Percentiles rank a stretch among this genome's conserved stretches.
phyloP scores from a whole-genome alignment of 1,284 basidiomycete genomes.

The Tilletia walkeri region DNA sequence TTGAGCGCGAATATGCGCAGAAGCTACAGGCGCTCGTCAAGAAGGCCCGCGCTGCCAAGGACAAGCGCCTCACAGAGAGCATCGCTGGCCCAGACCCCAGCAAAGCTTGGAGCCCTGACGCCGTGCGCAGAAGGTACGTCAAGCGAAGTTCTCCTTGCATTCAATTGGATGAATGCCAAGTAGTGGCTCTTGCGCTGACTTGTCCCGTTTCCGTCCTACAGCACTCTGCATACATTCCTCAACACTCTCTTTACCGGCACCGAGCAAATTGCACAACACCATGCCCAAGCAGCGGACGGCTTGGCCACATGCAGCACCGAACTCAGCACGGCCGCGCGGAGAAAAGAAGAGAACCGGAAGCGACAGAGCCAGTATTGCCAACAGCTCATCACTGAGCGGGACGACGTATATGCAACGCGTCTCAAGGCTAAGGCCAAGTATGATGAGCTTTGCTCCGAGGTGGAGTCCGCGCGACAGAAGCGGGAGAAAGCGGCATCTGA shows the following conservation, averaged over 20 bases:
- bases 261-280: constrained; percentile 26
- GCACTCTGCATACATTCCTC: constrained; percentile 25
- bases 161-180: background rate
- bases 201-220: background rate
- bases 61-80: constrained; percentile 31
- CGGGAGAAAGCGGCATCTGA: constrained; percentile 35
- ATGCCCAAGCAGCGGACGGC: constrained; percentile 24
- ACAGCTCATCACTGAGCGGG: constrained; percentile 37
- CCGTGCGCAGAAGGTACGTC: constrained; percentile 19
- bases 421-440: constrained; percentile 41
- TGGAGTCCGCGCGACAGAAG: constrained; percentile 37
- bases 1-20: constrained; percentile 40
- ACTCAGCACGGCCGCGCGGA: constrained; percentile 25
- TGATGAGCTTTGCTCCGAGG: constrained; percentile 40
- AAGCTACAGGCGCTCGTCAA: constrained; percentile 32
- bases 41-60: constrained; percentile 35
- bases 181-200: background rate
- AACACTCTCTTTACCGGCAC: constrained; percentile 26
- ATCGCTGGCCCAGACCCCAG: constrained; percentile 35
- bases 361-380: constrained; percentile 24
- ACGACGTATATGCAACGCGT: constrained; percentile 34
- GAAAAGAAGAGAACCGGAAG: constrained; percentile 35
- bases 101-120: constrained; percentile 33
- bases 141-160: background rate
- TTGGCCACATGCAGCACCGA: constrained; percentile 28